phyloP scores from a whole-genome alignment of 179 eudicot genomes.

The Beta macrorhiza region DNA sequence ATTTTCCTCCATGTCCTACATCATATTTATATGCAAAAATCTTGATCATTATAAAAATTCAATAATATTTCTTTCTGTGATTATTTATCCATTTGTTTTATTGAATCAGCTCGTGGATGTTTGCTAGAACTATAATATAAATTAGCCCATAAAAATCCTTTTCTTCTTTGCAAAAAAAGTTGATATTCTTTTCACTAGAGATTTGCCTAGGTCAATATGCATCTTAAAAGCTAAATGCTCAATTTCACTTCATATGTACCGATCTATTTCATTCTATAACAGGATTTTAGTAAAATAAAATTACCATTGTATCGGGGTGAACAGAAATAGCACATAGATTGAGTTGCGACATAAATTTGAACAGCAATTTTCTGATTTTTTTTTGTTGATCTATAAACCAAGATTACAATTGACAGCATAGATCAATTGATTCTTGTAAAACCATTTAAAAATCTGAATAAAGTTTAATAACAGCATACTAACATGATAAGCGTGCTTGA shows the following conservation, averaged over 20 bases:
- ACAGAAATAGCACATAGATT: not conserved
- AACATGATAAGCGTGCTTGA: conserved; percentile 42
- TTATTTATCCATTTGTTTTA: not conserved
- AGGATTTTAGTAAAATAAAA: not conserved
- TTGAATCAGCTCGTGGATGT: not conserved
- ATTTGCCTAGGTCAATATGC: not conserved
- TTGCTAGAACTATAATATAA: not conserved
- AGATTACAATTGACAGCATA: not conserved
- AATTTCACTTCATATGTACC: not conserved
- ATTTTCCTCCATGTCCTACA: conserved; percentile 80
- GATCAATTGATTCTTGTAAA: not conserved
- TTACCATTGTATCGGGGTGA: not conserved
- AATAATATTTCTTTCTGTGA: not conserved
- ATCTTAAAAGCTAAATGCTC: not conserved
- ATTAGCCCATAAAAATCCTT: not conserved
- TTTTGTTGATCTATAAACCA: not conserved
- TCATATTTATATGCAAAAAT: not conserved
- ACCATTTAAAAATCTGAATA: not conserved
- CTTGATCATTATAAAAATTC: not conserved
- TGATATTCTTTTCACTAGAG: not conserved
- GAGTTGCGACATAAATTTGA: not conserved
- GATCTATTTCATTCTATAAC: no score
- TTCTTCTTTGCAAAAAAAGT: not conserved
- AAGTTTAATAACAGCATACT: conserved; percentile 20
- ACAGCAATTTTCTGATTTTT: not conserved